Conservation (phyloP, 371 early-diverging fungal genomes). For the Parasitella parasitica region DNA sequence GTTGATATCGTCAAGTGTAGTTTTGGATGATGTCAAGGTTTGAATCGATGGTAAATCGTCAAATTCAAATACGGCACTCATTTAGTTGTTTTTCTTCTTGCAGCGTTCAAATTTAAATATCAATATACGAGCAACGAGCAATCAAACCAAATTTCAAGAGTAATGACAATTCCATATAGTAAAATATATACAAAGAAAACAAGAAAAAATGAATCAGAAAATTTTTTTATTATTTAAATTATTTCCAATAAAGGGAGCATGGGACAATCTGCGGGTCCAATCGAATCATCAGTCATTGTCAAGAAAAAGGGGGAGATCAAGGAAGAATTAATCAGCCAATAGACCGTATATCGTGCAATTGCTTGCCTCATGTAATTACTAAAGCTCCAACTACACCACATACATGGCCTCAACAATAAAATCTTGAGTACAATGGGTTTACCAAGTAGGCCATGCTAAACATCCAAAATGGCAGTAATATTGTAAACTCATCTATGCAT, state of each 20-base stretch:
- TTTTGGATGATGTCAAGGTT: not conserved
- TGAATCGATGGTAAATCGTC: conserved; percentile 34
- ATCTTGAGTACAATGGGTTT: too few relatives aligned
- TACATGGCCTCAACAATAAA: too few relatives aligned
- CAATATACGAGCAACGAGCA: conserved; percentile 5
- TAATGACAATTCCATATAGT: conserved; percentile 8
- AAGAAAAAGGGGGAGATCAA: not conserved
- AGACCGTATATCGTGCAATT: too few relatives aligned
- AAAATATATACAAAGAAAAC: not conserved
- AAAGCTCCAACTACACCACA: too few relatives aligned
- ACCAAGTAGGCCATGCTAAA: too few relatives aligned
- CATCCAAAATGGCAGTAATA: too few relatives aligned
- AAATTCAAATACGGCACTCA: conserved; percentile 51
- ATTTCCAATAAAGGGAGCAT: not conserved
- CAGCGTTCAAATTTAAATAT: conserved; percentile 6
- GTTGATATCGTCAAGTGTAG: not conserved
- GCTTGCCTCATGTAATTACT: too few relatives aligned
- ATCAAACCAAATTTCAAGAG: conserved; percentile 11
- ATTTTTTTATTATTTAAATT: not conserved
- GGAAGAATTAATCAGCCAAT: not conserved
- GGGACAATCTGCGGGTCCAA: not conserved
- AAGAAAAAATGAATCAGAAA: not conserved
- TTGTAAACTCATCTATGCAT: too few relatives aligned
- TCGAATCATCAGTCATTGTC: not conserved
- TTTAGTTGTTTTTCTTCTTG: conserved; percentile 7